These are phyloP conservation scores for Aspergillus felis DNA, from an alignment of 2,329 filamentous ascomycete species.

Conservation along the genomic window DNA sequence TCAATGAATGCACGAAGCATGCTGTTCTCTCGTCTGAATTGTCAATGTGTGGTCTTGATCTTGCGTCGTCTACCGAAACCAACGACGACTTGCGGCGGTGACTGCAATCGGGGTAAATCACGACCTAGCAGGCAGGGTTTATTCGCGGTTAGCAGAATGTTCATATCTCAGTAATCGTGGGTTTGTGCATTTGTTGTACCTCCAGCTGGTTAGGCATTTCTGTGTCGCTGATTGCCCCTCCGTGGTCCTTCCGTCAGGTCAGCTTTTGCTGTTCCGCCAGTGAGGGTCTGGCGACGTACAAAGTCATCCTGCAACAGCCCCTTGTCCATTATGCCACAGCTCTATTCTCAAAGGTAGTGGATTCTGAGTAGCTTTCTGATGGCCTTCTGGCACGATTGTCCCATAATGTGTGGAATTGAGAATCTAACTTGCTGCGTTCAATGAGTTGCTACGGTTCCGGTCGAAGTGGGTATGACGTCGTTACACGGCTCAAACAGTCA, in stretches of 20 bases:
- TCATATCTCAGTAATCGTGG: not conserved
- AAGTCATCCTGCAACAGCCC: slow-evolving; percentile 7
- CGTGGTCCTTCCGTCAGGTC: slow-evolving; percentile 21
- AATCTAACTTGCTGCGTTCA: not conserved
- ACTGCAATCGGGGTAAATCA: slow-evolving; percentile 50
- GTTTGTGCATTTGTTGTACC: slow-evolving; percentile 17
- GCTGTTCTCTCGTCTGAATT: slow-evolving; percentile 43
- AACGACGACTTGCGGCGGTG: slow-evolving; percentile 61
- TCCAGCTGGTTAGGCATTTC: slow-evolving; percentile 35
- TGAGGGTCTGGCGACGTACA: slow-evolving; percentile 16
- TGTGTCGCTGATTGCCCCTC: slow-evolving; percentile 30
- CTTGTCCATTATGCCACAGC: slow-evolving; percentile 1
- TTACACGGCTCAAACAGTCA: slow-evolving; percentile 3
- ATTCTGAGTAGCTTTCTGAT: not conserved
- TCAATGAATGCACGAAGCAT: slow-evolving; percentile 60
- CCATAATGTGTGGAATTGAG: slow-evolving; percentile 1
- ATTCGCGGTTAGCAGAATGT: slow-evolving; percentile 1
- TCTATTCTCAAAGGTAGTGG: not conserved
- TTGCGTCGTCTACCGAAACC: slow-evolving; percentile 42
- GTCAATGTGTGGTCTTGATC: slow-evolving; percentile 35
- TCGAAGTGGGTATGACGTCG: slow-evolving; percentile 27
- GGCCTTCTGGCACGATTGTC: not conserved
- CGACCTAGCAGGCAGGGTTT: slow-evolving; percentile 43
- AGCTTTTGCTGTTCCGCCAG: slow-evolving; percentile 1
- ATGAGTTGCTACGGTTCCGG: slow-evolving; percentile 9